Percentiles rank a stretch among this genome's conserved stretches.
Evolutionary conservation across 106 monocot genomes (phyloP).

Genomic region (Acorus calamus): DNA sequence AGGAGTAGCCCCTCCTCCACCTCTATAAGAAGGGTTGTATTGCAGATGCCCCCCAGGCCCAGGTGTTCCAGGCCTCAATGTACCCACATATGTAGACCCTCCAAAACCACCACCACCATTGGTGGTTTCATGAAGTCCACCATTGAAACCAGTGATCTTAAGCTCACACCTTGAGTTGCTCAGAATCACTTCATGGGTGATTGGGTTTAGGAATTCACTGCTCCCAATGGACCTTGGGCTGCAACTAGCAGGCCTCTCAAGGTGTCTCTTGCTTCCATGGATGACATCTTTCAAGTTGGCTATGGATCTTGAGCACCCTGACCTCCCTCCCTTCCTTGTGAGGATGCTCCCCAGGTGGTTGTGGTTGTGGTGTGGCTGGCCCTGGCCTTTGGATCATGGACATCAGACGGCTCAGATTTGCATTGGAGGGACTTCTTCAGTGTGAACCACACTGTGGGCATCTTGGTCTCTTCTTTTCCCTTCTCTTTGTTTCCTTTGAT

Average conservation of each 20-base stretch:
- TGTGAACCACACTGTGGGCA: conserved; percentile 68
- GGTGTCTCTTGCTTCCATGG: conserved; percentile 74
- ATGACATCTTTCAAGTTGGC: conserved; percentile 79
- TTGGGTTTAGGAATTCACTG: conserved; percentile 79
- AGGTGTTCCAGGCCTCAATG: conserved; percentile 71
- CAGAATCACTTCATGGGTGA: conserved; percentile 63
- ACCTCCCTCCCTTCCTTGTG: conserved; percentile 38
- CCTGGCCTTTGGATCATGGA: conserved; percentile 17
- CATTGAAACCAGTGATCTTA: conserved; percentile 50
- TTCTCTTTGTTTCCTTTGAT: conserved; percentile 10
- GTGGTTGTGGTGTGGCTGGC: conserved; percentile 6
- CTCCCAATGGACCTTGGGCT: conserved; percentile 79
- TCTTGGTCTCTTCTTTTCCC: conserved; percentile 22
- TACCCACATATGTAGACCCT: conserved; percentile 41
- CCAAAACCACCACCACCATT: background rate
- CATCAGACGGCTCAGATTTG: conserved; percentile 19
- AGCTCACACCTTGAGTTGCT: conserved; percentile 68
- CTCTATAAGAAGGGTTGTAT: conserved; percentile 25
- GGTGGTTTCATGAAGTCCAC: background rate
- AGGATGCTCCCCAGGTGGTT: conserved; percentile 17
- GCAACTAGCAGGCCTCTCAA: conserved; percentile 56
- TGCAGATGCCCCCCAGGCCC: conserved; percentile 52
- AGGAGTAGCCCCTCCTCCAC: conserved; percentile 19
- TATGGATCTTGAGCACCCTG: conserved; percentile 79
- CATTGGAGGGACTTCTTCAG: conserved; percentile 26